Conservation (phyloP, 2,329 filamentous ascomycete species). For the Huntiella bhutanensis region DNA sequence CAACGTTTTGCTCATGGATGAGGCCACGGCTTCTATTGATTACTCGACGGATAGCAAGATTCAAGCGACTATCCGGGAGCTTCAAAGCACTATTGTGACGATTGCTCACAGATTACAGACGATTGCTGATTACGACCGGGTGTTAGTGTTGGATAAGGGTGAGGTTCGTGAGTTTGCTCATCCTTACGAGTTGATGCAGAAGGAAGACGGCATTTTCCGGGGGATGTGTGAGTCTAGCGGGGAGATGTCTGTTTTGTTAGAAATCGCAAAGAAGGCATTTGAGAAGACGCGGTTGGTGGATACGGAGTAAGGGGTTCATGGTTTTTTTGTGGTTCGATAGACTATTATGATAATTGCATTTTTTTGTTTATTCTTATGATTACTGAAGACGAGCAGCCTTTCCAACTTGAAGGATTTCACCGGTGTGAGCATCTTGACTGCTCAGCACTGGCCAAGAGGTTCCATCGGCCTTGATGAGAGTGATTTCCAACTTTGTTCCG, state of each 20-base stretch:
- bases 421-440: slow-evolving; percentile 48
- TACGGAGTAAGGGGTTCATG: slow-evolving; percentile 11
- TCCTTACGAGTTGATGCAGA: slow-evolving; percentile 61
- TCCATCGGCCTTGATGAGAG: slow-evolving; percentile 51
- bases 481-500: slow-evolving; percentile 76
- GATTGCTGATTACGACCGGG: slow-evolving; percentile 96
- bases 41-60: slow-evolving; percentile 93
- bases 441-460: slow-evolving; percentile 71
- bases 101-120: slow-evolving; percentile 92
- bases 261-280: slow-evolving; percentile 37
- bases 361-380: background rate
- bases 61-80: slow-evolving; percentile 85
- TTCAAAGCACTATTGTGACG: slow-evolving; percentile 84
- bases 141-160: slow-evolving; percentile 82
- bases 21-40: slow-evolving; percentile 93
- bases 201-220: slow-evolving; percentile 43
- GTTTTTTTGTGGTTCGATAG: background rate
- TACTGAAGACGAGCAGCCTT: slow-evolving; percentile 39
- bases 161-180: slow-evolving; percentile 77
- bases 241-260: slow-evolving; percentile 30
- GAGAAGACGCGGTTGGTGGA: slow-evolving; percentile 22
- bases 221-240: slow-evolving; percentile 49
- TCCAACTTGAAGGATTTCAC: slow-evolving; percentile 79
- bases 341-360: slow-evolving; percentile 2
- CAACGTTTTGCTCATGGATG: slow-evolving; percentile 95